These are phyloP conservation scores for Wickerhamiella azymoides DNA, from an alignment of 805 yeast species.

Conservation along the genomic window DNA sequence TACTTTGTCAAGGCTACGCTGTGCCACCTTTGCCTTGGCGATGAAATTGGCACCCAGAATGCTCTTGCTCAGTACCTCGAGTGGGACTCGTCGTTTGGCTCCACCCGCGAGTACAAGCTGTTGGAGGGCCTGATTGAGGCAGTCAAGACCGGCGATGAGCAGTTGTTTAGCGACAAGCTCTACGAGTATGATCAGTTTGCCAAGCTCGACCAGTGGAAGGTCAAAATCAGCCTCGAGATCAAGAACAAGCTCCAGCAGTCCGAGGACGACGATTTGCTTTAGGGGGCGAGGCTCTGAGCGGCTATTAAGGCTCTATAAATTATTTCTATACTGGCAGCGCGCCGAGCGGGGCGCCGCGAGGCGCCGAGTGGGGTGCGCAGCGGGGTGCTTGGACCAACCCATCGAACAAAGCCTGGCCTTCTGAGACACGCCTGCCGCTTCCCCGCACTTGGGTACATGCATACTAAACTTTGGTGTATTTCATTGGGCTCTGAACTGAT, in stretches of 20 bases:
- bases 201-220: conserved; percentile 84
- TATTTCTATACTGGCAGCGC: not conserved
- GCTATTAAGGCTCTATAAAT: too few species aligned
- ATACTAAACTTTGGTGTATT: too few species aligned
- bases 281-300: too few species aligned
- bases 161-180: conserved; percentile 56
- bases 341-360: too few species aligned
- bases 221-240: conserved; percentile 66
- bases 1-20: conserved; percentile 73
- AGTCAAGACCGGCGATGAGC: conserved; percentile 68
- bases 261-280: conserved; percentile 44
- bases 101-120: conserved; percentile 57
- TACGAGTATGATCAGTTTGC: conserved; percentile 77
- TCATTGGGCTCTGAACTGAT: too few species aligned
- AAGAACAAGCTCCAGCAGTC: conserved; percentile 58
- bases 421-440: too few species aligned
- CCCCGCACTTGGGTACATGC: too few species aligned
- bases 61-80: conserved; percentile 46
- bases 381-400: too few species aligned
- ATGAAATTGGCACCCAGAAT: conserved; percentile 72
- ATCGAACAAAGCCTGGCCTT: too few species aligned
- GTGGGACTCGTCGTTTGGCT: conserved; percentile 58
- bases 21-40: conserved; percentile 71
- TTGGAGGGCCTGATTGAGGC: conserved; percentile 54
- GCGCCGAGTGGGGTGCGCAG: too few species aligned